These are phyloP conservation scores for Pythium dissotocum DNA, from an alignment of 352 stramenopile species.

Conservation along the genomic window DNA sequence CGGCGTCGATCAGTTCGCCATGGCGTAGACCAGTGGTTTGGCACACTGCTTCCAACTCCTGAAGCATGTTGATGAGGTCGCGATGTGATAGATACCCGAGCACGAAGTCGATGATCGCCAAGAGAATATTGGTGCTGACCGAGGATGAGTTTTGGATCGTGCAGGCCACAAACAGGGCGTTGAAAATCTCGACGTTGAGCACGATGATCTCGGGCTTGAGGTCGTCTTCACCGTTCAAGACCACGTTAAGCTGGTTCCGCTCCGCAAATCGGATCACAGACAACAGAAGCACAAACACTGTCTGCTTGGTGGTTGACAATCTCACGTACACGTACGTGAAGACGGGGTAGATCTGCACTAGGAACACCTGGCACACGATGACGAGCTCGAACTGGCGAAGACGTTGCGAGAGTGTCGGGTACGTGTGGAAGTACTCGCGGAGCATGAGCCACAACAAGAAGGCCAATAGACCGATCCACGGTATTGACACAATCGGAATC, in stretches of 20 bases:
- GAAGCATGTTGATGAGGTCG: not conserved
- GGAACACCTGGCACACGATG: too few species aligned
- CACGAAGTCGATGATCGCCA: not conserved
- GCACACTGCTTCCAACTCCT: not conserved
- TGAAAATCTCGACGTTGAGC: not conserved
- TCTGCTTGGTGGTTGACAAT: not conserved
- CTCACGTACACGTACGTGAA: too few species aligned
- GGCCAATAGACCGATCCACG: too few species aligned
- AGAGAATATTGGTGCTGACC: not conserved
- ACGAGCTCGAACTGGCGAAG: too few species aligned
- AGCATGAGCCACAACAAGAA: too few species aligned
- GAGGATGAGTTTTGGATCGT: not conserved
- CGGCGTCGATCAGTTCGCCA: not conserved
- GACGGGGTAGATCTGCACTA: too few species aligned
- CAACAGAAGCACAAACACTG: not conserved
- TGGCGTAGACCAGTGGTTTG: not conserved
- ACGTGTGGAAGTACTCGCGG: too few species aligned
- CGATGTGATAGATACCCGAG: not conserved
- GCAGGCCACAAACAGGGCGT: not conserved
- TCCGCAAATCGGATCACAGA: not conserved
- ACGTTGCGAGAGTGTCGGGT: too few species aligned
- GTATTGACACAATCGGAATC: too few species aligned
- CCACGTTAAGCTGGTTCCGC: not conserved
- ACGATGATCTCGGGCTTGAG: conserved; percentile 2
- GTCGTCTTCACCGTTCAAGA: not conserved